Percentiles rank a stretch among this genome's conserved stretches.
phyloP scores from a whole-genome alignment of 139 green algal genomes.

The Chlorella ohadii region DNA sequence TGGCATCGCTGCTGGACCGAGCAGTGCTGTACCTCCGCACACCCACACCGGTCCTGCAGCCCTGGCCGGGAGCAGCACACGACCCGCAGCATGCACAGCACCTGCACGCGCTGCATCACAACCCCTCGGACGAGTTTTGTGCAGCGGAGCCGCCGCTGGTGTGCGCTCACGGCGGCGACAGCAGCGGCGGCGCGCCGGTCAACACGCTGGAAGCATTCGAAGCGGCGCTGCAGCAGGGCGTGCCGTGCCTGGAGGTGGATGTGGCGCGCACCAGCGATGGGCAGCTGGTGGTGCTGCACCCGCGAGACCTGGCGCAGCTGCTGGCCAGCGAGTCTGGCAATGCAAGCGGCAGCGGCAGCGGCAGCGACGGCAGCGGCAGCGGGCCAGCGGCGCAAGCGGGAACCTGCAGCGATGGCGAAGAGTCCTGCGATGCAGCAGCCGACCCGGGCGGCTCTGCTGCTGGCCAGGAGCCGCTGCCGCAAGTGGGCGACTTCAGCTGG shows the following conservation, averaged over 20 bases:
- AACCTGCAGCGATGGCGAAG: no score
- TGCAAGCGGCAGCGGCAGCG: no score
- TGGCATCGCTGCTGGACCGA: no score
- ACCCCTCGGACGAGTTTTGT: background rate
- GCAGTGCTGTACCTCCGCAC: no score
- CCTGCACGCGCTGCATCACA: no score
- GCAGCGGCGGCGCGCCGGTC: constrained; percentile 30
- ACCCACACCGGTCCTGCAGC: no score
- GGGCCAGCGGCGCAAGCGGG: background rate
- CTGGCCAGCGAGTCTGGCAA: constrained; percentile 6
- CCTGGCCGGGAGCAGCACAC: no score
- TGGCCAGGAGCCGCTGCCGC: background rate
- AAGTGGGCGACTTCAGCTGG: constrained; percentile 37
- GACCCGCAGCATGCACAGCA: no score
- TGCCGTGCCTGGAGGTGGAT: constrained; percentile 67
- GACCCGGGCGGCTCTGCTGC: background rate
- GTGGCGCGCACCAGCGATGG: constrained; percentile 52
- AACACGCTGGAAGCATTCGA: constrained; percentile 62
- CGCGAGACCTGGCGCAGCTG: constrained; percentile 58
- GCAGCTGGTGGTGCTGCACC: constrained; percentile 65
- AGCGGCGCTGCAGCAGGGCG: constrained; percentile 45
- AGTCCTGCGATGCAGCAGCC: background rate
- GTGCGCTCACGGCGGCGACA: constrained; percentile 68
- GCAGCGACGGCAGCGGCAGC: background rate
- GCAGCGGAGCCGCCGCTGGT: constrained; percentile 46